Conservation (phyloP, 2,329 filamentous ascomycete genomes). For the Sclerotinia spermophila region DNA sequence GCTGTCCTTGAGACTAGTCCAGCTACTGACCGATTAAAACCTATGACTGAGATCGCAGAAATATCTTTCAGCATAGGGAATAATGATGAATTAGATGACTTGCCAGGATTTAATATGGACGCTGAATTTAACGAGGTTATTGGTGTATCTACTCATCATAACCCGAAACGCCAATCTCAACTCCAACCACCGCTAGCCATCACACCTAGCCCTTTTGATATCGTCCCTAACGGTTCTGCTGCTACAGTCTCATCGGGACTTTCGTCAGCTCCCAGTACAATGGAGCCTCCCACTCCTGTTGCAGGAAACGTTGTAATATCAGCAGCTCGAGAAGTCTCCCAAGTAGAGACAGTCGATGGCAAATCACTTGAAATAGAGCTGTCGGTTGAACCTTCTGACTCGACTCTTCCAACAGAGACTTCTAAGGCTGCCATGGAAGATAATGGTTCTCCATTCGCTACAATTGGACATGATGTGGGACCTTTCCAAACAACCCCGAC, state of each 20-base stretch:
- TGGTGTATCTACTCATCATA: not conserved
- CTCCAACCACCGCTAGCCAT: not conserved
- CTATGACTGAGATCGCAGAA: constrained; percentile 32
- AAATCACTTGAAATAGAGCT: not conserved
- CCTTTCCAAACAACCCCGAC: not conserved
- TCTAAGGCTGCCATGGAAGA: not conserved
- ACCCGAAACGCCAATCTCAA: not conserved
- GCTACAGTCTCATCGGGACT: constrained; percentile 5
- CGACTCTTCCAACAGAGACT: not conserved
- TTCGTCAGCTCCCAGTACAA: constrained; percentile 7
- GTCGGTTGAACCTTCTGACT: not conserved
- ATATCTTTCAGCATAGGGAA: constrained; percentile 27
- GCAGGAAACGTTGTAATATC: not conserved
- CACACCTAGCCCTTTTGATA: not conserved
- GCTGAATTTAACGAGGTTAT: constrained; percentile 27
- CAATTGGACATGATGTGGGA: not conserved
- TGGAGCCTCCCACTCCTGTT: constrained; percentile 8
- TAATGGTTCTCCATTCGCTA: not conserved
- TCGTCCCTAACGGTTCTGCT: not conserved
- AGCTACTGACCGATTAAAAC: constrained; percentile 21
- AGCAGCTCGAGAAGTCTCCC: not conserved
- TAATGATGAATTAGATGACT: constrained; percentile 24
- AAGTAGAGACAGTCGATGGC: not conserved
- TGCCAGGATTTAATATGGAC: constrained; percentile 35
- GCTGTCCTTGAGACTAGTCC: constrained; percentile 37